Evolutionary conservation across 202 grass and related monocot genomes (phyloP).

Genomic region (Zizania palustris): DNA sequence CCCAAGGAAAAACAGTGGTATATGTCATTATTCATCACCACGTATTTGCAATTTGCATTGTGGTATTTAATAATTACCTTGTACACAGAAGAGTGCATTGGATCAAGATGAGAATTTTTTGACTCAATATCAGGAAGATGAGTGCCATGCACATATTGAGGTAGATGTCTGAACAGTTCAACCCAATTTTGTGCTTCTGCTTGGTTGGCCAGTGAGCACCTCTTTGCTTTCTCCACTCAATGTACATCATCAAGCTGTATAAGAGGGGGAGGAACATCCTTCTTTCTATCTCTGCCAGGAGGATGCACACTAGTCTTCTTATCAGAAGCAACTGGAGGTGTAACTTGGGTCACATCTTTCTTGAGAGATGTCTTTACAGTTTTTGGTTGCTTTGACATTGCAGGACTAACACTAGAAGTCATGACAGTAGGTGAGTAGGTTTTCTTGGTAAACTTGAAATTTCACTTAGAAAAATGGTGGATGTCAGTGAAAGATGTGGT

Average conservation of each 20-base stretch:
- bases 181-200: slow-evolving; percentile 63
- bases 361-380: slow-evolving; percentile 45
- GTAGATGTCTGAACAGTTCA: slow-evolving; percentile 70
- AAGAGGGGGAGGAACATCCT: slow-evolving; percentile 52
- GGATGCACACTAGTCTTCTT: slow-evolving; percentile 46
- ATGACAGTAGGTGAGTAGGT: not conserved
- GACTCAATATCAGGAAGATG: slow-evolving; percentile 73
- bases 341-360: slow-evolving; percentile 49
- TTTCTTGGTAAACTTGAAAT: slow-evolving; percentile 38
- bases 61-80: slow-evolving; percentile 36
- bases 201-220: slow-evolving; percentile 55
- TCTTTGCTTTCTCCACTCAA: slow-evolving; percentile 65
- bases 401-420: slow-evolving; percentile 27
- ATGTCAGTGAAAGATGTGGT: not conserved
- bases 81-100: slow-evolving; percentile 69
- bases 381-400: slow-evolving; percentile 53
- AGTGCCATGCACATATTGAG: slow-evolving; percentile 68
- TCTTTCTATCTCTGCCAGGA: slow-evolving; percentile 58
- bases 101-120: slow-evolving; percentile 41
- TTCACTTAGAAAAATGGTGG: not conserved
- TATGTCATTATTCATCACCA: not conserved
- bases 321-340: slow-evolving; percentile 41
- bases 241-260: slow-evolving; percentile 71
- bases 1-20: not conserved
- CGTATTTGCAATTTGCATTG: not conserved